Evolutionary conservation across 208 protist species (phyloP).

Genomic region (Lotmaria passim): DNA sequence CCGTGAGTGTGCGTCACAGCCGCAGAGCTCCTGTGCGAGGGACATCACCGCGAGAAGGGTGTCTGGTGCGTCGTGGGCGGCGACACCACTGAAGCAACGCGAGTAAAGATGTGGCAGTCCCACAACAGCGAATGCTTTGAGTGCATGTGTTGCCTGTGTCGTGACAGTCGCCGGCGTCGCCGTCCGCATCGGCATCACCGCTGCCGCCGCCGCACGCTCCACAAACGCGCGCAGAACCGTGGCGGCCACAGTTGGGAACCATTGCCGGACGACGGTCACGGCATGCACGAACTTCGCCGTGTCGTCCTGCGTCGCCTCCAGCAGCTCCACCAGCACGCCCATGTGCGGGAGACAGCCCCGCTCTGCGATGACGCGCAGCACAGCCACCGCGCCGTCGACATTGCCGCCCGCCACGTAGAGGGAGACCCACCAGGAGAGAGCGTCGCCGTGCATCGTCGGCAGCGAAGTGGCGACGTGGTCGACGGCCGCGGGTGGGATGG

Average conservation of each 20-base stretch:
- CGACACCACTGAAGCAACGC: conserved; percentile 22
- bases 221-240: conserved; percentile 71
- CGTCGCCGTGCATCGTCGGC: conserved; percentile 18
- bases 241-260: conserved; percentile 38
- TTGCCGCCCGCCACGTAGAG: conserved; percentile 26
- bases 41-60: not conserved
- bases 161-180: not conserved
- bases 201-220: conserved; percentile 38
- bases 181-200: not conserved
- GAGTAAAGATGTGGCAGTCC: conserved; percentile 36
- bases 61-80: conserved; percentile 19
- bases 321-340: conserved; percentile 52
- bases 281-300: conserved; percentile 20
- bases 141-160: conserved; percentile 31
- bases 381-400: conserved; percentile 26
- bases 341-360: conserved; percentile 58
- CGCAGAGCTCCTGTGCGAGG: conserved; percentile 2
- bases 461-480: conserved; percentile 16
- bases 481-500: conserved; percentile 22
- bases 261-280: conserved; percentile 30
- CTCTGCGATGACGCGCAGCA: conserved; percentile 25
- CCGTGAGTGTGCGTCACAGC: not conserved
- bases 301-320: conserved; percentile 37
- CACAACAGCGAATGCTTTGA: conserved; percentile 37
- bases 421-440: conserved; percentile 38